phyloP scores from a whole-genome alignment of 1,139 yeast genomes.

The Komagataea norvegica region DNA sequence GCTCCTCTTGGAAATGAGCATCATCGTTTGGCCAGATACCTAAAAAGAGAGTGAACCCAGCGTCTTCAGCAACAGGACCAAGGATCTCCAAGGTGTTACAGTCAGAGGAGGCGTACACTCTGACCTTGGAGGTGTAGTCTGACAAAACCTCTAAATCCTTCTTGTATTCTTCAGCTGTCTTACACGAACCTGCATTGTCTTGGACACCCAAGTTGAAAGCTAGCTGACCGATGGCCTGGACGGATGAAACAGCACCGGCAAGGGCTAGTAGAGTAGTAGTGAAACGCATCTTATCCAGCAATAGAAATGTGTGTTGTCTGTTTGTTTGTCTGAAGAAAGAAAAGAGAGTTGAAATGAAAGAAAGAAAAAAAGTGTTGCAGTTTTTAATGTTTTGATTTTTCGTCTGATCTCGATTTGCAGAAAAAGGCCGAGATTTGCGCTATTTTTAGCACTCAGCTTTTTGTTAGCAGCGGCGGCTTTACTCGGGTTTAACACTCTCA shows the following conservation, averaged over 20 bases:
- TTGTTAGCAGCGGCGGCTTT: too few relatives aligned
- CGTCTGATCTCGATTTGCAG: too few relatives aligned
- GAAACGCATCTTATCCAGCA: conserved; percentile 21
- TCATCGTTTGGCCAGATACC: conserved; percentile 93
- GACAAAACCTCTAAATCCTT: conserved; percentile 56
- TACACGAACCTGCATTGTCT: conserved; percentile 65
- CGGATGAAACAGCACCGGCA: conserved; percentile 23
- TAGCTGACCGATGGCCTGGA: conserved; percentile 28
- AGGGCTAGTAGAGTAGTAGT: conserved; percentile 18
- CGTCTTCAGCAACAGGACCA: conserved; percentile 80
- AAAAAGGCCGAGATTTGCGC: too few relatives aligned
- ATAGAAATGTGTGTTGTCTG: not conserved
- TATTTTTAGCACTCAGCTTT: too few relatives aligned
- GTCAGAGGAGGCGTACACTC: conserved; percentile 83
- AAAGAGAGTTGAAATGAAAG: not conserved
- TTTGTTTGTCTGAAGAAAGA: not conserved
- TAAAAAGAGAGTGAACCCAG: conserved; percentile 63
- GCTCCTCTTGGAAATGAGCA: conserved; percentile 64
- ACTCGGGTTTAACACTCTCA: too few relatives aligned
- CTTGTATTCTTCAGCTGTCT: conserved; percentile 60
- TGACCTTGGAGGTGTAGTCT: conserved; percentile 55
- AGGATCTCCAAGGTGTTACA: conserved; percentile 79
- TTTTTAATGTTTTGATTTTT: too few relatives aligned
- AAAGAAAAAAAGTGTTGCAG: not conserved
- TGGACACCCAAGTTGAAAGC: conserved; percentile 84